A percentile compares a stretch with the other conserved stretches of the same genome.
These are phyloP conservation scores for Lolium rigidum DNA, from an alignment of 176 grass and related monocot species.

Conservation along the genomic window DNA sequence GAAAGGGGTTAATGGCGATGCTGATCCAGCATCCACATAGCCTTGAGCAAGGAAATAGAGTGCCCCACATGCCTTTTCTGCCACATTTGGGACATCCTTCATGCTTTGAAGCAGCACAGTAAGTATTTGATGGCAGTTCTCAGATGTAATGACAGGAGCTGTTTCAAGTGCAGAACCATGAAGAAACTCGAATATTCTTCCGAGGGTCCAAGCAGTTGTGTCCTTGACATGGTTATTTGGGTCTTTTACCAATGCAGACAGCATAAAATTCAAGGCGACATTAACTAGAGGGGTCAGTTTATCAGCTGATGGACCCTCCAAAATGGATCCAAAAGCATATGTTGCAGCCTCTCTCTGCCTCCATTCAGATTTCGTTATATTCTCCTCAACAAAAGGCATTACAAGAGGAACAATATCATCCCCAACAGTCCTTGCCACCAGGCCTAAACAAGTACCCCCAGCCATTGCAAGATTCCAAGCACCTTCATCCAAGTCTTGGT, in stretches of 20 bases:
- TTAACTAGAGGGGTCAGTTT: constrained; percentile 81
- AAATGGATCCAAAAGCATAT: constrained; percentile 90
- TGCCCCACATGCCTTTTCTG: constrained; percentile 86
- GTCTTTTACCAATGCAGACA: constrained; percentile 72
- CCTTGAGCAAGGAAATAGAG: constrained; percentile 91
- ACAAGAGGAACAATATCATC: constrained; percentile 95
- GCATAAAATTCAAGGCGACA: constrained; percentile 80
- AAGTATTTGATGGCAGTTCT: constrained; percentile 80
- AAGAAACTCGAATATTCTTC: constrained; percentile 93
- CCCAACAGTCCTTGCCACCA: constrained; percentile 85
- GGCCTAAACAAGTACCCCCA: constrained; percentile 90
- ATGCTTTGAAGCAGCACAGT: constrained; percentile 84
- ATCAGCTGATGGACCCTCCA: constrained; percentile 86
- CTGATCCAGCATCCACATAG: constrained; percentile 70
- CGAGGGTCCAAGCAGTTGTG: constrained; percentile 92
- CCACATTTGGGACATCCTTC: constrained; percentile 96
- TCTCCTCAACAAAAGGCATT: constrained; percentile 92
- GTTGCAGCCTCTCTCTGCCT: constrained; percentile 82
- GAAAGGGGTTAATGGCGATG: constrained; percentile 71
- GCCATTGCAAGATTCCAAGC: constrained; percentile 96
- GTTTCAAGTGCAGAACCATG: constrained; percentile 83
- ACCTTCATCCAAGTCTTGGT: constrained; percentile 89
- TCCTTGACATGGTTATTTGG: constrained; percentile 91
- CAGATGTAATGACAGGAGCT: constrained; percentile 65
- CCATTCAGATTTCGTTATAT: constrained; percentile 86